Evolutionary conservation across 192 early-diverging fungal genomes (phyloP), one percentile per base, ranked within the genome.

Genomic region (Jimgerdemannia flammicorona): DNA sequence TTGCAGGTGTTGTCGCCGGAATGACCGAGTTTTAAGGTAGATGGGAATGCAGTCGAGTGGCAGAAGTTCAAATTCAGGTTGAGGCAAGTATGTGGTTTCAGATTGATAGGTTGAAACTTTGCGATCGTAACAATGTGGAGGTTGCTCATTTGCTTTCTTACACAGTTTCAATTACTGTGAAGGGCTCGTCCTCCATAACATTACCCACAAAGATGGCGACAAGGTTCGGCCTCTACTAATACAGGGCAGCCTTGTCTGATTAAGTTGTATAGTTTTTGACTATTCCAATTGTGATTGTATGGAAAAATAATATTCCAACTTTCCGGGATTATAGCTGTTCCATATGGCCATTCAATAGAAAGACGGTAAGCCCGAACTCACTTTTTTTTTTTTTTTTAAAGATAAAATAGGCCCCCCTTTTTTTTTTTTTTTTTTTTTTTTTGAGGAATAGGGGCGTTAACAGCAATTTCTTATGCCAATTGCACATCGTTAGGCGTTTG

Each of bases 31-130:
- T 82, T 82, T 67, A 78, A 64, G 64, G 77, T 82, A 18, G 67
- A 78, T 29, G 81, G 77, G 40, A 78, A 71, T 20, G 81, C 75
- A 69, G 79, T 82, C 44, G 81, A 82, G 44, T 82, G 81, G 81
- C 81, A 82, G 76, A 82, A 82, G 70, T 82, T 59, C 14, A 2
- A 14, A 14, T 59, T 59, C 14, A 59, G 49, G 14, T 6, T 59
- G 49, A 59, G 49, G 49, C 14, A 14, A 10, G 49, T 14, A 59
- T 14, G 49, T 29, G 29, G 49, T 6, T 59, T 59, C 49, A 6
- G 14, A 10, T 14, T 59, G 49, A 14, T n/a, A n/a, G n/a, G n/a
- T n/a, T n/a, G n/a, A n/a, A n/a, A n/a, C n/a, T n/a, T n/a, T n/a
- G n/a, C n/a, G n/a, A n/a, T n/a, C 29, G 29, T 29, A 29, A 29